These are phyloP conservation scores for Porodaedalea pini DNA, from an alignment of 1,284 basidiomycete species.

Conservation along the genomic window DNA sequence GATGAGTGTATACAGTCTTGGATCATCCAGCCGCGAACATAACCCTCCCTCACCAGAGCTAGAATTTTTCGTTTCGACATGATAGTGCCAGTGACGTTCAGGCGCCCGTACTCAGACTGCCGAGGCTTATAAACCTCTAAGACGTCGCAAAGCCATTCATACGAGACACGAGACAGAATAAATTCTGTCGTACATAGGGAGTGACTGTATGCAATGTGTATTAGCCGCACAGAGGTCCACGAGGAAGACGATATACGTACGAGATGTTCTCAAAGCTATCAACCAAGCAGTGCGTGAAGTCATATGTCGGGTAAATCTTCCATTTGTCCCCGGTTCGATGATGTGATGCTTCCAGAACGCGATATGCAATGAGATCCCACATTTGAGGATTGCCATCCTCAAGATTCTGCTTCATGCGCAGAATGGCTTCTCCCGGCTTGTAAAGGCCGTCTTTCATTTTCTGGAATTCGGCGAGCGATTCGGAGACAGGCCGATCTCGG, in stretches of 20 bases:
- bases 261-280: conserved; percentile 99
- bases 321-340: conserved; percentile 93
- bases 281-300: conserved; percentile 97
- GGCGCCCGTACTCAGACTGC: conserved; percentile 95
- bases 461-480: conserved; percentile 87
- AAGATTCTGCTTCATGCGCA: conserved; percentile 98
- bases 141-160: conserved; percentile 99
- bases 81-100: conserved; percentile 93
- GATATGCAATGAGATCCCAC: conserved; percentile 99
- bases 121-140: conserved; percentile 97
- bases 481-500: conserved; percentile 77
- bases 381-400: conserved; percentile 95
- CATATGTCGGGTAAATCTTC: conserved; percentile 96
- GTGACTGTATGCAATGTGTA: conserved; percentile 54
- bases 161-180: conserved; percentile 93
- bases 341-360: conserved; percentile 87
- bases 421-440: conserved; percentile 83
- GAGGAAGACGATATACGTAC: conserved; percentile 47
- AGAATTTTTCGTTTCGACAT: conserved; percentile 97
- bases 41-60: conserved; percentile 79
- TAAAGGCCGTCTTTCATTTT: conserved; percentile 93
- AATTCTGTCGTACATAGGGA: conserved; percentile 98
- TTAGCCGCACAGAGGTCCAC: background rate
- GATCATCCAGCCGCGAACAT: conserved; percentile 96
- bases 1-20: conserved; percentile 96